A percentile compares a stretch with the other conserved stretches of the same genome.
Evolutionary conservation across 768 basidiomycete genomes (phyloP).

Genomic region (Pleurotus pulmonarius): DNA sequence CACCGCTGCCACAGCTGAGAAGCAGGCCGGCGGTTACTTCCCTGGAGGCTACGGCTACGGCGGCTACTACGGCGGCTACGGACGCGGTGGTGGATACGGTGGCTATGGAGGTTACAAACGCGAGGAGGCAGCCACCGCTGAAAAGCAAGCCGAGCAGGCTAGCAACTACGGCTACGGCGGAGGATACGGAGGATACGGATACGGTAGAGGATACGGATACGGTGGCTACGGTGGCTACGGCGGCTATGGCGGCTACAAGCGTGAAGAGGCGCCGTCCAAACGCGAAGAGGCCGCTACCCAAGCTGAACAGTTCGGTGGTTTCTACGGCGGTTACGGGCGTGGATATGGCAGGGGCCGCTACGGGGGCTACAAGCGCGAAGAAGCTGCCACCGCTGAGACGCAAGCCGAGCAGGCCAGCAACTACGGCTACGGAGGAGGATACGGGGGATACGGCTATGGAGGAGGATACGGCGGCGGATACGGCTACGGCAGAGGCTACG

Average conservation of each 20-base stretch:
- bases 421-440: constrained; percentile 3
- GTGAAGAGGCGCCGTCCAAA: background rate
- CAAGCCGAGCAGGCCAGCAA: background rate
- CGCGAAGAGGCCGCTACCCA: background rate
- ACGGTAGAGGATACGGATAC: background rate
- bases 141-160: background rate
- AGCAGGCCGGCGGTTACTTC: background rate
- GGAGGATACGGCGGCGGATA: background rate
- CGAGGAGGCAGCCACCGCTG: background rate
- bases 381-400: background rate
- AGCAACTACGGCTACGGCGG: background rate
- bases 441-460: background rate
- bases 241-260: background rate
- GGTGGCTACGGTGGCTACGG: background rate
- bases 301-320: background rate
- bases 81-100: background rate
- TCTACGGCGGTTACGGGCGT: background rate
- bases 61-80: background rate
- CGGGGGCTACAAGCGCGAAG: constrained; percentile 1
- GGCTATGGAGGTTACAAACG: background rate
- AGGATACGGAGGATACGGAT: background rate
- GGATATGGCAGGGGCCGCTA: background rate
- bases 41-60: background rate
- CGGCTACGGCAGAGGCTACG: background rate
- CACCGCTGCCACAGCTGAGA: background rate